Base-by-base conservation (phyloP, 768 basidiomycete genomes). In the Nidularia pulvinata region DNA sequence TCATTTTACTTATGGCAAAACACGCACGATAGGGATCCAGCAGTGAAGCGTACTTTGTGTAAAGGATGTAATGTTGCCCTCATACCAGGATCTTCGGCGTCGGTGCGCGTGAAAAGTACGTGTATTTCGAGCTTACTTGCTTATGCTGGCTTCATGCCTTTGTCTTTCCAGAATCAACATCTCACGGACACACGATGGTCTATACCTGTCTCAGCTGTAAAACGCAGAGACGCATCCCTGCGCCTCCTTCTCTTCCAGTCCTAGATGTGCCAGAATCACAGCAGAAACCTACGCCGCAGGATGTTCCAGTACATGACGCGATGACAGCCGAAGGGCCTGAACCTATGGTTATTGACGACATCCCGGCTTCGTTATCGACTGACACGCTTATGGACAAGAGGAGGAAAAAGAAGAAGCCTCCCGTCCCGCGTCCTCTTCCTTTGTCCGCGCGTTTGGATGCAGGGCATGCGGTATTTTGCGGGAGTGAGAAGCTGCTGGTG, bases 11-110 rank as follows among this genome's bases (percentile, higher is more conserved):
- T 53, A 3, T 32, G 32, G 36, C 54, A 42, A 36, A 22, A 1
- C 44, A 57, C 25, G 25, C 4, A 30, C 25, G 25, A 30, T 30
- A 93, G 93, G 60, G 93, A 95, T 64, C 92, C 93, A 0, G 72
- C 80, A 1, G 78, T 95, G n/a, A 95, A 95, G 65, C 85, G 93
- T 9, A 83, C 86, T 1, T 60, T 93, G 6, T 95, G 93, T 70
- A 84, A 81, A 64, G 74, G 75, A 1, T 95, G 93, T 61, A 75
- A 81, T 52, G 65, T 74, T 0, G 75, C 86, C 6, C 73, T 94
- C 4, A 59, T 93, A 1, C 86, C 91, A 0, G 93, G 93, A 10
- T 57, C 80, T 1, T 86, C 88, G 1, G 81, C 83, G 0, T 76
- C 74, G 1, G 79, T 91, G 22, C 83, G 91, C 2, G 68, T 89